Base-by-base conservation (phyloP, 345 rosid species). In the Brassica cretica region DNA sequence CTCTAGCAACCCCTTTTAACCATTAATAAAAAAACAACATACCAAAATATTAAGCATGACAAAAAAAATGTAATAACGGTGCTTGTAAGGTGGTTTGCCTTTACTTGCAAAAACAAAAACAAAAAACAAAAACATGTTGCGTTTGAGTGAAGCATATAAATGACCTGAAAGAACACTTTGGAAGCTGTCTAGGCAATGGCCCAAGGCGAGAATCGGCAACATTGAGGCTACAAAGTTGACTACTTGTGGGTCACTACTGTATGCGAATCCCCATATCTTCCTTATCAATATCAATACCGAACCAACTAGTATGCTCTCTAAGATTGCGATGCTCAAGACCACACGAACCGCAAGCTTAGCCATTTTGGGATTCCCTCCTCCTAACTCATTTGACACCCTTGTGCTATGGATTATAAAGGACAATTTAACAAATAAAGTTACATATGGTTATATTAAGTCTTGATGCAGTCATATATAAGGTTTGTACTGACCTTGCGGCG, bases 361-460 rank as follows among this genome's bases (percentile, higher is more conserved):
- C 1, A 70, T 80, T 67, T 67, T 68, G 0, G 89, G 66, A 5
- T 71, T 35, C 27, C 90, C 89, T 0, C 90, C 89, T 7, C 95
- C 95, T 30, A 90, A 68, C 78, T 90, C 95, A 75, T 90, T 90
- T n/a, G 89, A 81, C 18, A 87, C 87, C 66, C 91, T 82, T 37
- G 88, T 88, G 62, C 89, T 85, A 66, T 11, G 33, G 10, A 24
- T 70, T 70, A 25, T 15, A 35, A 71, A 35, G 15, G 7, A 60
- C 33, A 25, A 8, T 11, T 41, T 25, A 60, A 24, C 33, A 60
- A 0, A 24, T 11, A 21, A 60, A 11, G 33, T 24, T 25, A 60
- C 15, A 60, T n/a, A 49, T 4, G 8, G 8, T 11, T 61, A 25
- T 61, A 12, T 1, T 16, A 27, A 8, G 12, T 33, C 46, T 35